Evolutionary conservation across 2,329 filamentous ascomycete species (phyloP).

Genomic region (Nemania sp.): DNA sequence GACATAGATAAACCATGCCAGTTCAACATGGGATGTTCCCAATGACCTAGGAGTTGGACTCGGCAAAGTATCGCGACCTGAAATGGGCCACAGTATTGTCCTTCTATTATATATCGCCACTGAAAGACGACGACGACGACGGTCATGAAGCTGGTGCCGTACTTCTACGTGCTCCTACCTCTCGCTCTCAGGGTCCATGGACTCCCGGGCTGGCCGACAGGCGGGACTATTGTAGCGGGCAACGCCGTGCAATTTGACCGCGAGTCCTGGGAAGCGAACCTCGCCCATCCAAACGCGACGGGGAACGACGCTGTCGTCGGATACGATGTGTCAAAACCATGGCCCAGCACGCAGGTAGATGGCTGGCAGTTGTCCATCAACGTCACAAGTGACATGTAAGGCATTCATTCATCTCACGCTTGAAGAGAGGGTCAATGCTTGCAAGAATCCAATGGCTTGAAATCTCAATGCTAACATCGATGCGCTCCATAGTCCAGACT

Average conservation of each 20-base stretch:
- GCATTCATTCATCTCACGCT: neutral
- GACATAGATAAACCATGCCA: no score
- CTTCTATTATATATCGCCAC: neutral
- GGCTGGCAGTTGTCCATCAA: constrained; percentile 42
- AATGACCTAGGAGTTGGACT: no score
- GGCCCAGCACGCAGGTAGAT: constrained; percentile 54
- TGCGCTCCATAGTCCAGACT: constrained; percentile 25
- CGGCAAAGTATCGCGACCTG: neutral
- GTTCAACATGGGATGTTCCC: no score
- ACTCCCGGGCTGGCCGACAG: constrained; percentile 46
- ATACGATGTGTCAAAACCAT: constrained; percentile 47
- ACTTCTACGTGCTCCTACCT: neutral
- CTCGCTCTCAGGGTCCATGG: constrained; percentile 37
- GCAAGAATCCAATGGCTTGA: no score
- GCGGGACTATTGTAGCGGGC: constrained; percentile 34
- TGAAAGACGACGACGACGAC: neutral
- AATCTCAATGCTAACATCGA: neutral
- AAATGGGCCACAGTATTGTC: neutral
- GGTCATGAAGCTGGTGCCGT: neutral
- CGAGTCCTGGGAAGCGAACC: constrained; percentile 43
- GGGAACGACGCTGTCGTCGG: constrained; percentile 29
- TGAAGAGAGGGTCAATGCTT: no score
- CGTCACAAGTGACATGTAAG: constrained; percentile 34
- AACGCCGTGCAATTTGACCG: constrained; percentile 35
- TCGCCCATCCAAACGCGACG: constrained; percentile 44